Evolutionary conservation across 371 early-diverging fungal genomes (phyloP), one percentile per base, ranked within the genome.

Genomic region (Rhizomucor pusillus): DNA sequence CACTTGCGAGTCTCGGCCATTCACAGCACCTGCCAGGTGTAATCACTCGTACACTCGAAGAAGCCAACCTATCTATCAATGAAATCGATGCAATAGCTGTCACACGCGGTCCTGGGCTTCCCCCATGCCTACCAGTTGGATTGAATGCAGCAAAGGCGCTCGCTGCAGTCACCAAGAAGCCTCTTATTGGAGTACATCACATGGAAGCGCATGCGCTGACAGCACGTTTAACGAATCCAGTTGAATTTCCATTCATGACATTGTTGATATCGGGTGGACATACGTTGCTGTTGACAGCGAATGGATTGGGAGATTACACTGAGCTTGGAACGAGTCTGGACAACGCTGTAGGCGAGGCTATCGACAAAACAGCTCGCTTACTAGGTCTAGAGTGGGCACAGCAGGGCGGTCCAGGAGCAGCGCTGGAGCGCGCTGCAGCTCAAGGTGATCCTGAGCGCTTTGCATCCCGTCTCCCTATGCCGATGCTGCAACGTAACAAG

Each of bases 191-290:
- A 29, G 90, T 92, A 25, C 91, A 92, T 69, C 93, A 92, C 58
- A 92, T 91, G 92, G 90, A 90, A 68, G 90, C 88, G 4, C 89
- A 88, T 52, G 88, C 89, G 6, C 60, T 88, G 53, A 86, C 85
- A 46, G 87, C 87, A 29, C 73, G 89, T 13, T 62, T 90, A 46
- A 75, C 73, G 1, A 66, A 57, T 34, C 75, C 82, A 0, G 59
- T 67, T 35, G 57, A 60, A 0, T 92, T 92, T 48, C 93, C 93
- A 1, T 91, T 85, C 52, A 69, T 90, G 63, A 82, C 86, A 18
- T 71, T 91, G 43, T 77, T 92, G 11, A 84, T 90, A 19, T 88
- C 89, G 24, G 93, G 93, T 52, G 93, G 93, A 6, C 93, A 92
- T 60, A 91, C 92, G 9, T 60, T 90, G 46, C 60, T 89, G 13